Base-by-base conservation (phyloP, 1,139 yeast genomes). In the Pneumocystis wakefieldiae region DNA sequence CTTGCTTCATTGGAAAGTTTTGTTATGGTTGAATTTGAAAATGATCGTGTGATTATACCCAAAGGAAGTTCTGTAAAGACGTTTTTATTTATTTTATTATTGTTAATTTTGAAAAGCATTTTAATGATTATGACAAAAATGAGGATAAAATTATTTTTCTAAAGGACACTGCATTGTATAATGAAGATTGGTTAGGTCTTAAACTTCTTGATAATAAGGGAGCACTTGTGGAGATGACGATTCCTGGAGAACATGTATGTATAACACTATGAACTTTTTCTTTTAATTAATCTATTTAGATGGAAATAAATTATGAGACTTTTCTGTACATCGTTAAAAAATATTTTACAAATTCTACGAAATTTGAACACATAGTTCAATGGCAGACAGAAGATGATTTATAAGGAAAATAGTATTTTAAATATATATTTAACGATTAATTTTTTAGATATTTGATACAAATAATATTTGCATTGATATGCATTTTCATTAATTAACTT, bases 11-110 rank as follows among this genome's bases (percentile, higher is more conserved):
- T 87, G 29, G 77, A 82, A 35, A 78, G 76, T 61, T 74, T 87
- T 58, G 87, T 85, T 0, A 74, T 87, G 78, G 75, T 86, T 1
- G 74, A 77, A 73, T 87, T 87, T 68, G 73, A 74, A 0, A 74
- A 81, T 62, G 95, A 87, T 71, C 80, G 80, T 19, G 85, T 87
- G 0, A 76, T 87, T 15, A 83, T 84, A 0, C 95, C 95, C 0
- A 84, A 83, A 70, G 86, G 85, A 64, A 70, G 63, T 10, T 48
- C 55, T 17, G 55, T 48, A 48, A 28, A n/a, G 32, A 24, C 5
- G 3, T 12, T 39, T 17, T 32, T 12, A 38, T 24, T 28, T n/a
- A 32, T 32, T 2, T n/a, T 42, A 14, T 14, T 15, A 28, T 5
- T 32, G 39, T n/a, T n/a, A 24, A 59, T 12, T 57, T 24, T 59